Percentiles rank a stretch among this genome's conserved stretches.
Conservation (phyloP, 257 asterid species). For the Nicotiana tabacum region DNA sequence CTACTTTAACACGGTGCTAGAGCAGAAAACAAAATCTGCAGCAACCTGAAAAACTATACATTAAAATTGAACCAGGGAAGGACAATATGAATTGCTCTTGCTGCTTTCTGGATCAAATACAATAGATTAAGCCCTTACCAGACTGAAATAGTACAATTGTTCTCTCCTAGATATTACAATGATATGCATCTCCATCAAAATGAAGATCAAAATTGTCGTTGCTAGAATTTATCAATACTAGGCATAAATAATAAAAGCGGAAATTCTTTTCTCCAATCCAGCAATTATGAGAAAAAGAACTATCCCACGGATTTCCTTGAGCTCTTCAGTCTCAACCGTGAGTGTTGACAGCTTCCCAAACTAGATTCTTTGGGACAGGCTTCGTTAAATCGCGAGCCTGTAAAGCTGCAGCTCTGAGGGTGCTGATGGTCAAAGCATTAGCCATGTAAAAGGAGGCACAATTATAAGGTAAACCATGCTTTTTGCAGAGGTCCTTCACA, state of each 20-base stretch:
- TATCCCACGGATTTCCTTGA: background rate
- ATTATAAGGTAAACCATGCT: conserved; percentile 64
- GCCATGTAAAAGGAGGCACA: conserved; percentile 65
- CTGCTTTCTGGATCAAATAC: conserved; percentile 3
- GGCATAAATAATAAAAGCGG: background rate
- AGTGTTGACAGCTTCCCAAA: conserved; percentile 89
- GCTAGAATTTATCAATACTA: background rate
- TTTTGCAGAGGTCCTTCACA: conserved; percentile 77
- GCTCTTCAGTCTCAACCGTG: conserved; percentile 43
- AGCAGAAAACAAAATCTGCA: background rate
- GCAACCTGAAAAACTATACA: background rate
- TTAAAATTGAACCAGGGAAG: background rate
- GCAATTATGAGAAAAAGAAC: background rate
- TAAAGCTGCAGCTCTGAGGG: conserved; percentile 57
- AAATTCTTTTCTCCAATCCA: background rate
- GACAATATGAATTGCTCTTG: background rate
- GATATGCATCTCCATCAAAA: background rate
- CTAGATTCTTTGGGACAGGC: conserved; percentile 62
- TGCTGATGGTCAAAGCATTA: conserved; percentile 47
- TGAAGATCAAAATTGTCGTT: background rate
- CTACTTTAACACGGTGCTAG: background rate
- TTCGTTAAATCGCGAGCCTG: conserved; percentile 70
- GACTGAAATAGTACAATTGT: background rate
- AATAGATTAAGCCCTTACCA: background rate
- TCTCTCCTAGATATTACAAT: background rate